These are phyloP conservation scores for Penicillium freii DNA, from an alignment of 2,329 filamentous ascomycete species.

Conservation along the genomic window DNA sequence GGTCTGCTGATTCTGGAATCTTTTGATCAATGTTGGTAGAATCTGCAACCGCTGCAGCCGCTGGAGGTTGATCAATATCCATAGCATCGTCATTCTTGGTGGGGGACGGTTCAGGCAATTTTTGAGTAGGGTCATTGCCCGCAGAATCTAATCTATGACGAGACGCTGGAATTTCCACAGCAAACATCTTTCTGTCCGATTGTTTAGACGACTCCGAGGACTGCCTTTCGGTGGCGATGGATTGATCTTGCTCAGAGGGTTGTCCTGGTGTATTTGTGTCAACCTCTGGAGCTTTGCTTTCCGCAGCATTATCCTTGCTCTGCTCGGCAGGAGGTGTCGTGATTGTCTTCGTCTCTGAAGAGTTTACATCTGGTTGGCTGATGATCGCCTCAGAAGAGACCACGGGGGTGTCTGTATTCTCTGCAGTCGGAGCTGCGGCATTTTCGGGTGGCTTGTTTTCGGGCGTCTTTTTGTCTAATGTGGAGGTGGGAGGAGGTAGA, in stretches of 20 bases:
- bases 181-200: background rate
- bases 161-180: slow-evolving; percentile 5
- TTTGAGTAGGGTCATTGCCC: background rate
- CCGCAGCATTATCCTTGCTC: background rate
- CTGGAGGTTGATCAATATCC: slow-evolving; percentile 18
- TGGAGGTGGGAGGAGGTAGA: background rate
- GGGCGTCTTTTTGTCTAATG: slow-evolving; percentile 8
- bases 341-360: background rate
- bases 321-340: background rate
- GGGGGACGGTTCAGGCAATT: background rate
- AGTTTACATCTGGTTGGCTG: background rate
- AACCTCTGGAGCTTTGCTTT: background rate
- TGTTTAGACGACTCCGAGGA: background rate
- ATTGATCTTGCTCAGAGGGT: background rate
- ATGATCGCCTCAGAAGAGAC: background rate
- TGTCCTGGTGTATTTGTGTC: background rate
- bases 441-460: background rate
- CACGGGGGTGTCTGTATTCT: background rate
- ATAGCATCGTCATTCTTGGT: slow-evolving; percentile 11
- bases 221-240: background rate
- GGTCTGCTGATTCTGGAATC: background rate
- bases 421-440: background rate
- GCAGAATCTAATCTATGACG: background rate
- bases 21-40: background rate
- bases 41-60: background rate